Evolutionary conservation across 1,284 basidiomycete species (phyloP), one percentile per base, ranked within the genome.

Genomic region (Ganoderma multipileum): DNA sequence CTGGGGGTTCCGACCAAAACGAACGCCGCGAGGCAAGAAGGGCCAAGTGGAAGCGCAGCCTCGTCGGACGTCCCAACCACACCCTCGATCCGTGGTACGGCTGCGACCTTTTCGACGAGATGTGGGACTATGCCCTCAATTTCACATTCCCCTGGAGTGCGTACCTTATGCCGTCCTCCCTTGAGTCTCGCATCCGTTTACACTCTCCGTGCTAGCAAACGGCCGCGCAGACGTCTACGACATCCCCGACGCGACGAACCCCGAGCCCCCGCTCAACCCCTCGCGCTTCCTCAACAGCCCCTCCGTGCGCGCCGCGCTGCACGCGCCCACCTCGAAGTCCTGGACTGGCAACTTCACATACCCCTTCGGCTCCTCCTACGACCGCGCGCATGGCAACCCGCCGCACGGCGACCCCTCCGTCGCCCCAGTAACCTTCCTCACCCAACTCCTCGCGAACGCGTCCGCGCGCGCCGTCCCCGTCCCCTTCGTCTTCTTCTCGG

Each of bases 61-160:
- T 78, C 59, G 67, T 67, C 23, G 71, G 73, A 42, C 69, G 74
- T 59, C 69, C 78, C 18, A 75, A 76, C 44, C 75, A 77, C 47
- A 77, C 75, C 41, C 75, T 80, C 60, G 79, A 81, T 66, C 74
- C 79, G n/a, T 80, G 69, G 64, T 81, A 81, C 66, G 77, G 76
- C 8, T 81, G 80, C 59, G 71, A 75, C 64, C 63, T 80, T 36
- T 76, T 76, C 39, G 75, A 78, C 63, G 78, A 80, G 71, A 65
- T 79, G 54, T 70, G 75, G 9, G 80, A 81, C 65, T 81, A 80
- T 72, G 80, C 79, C 0, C 70, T 78, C 33, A 81, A 81, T 66
- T 80, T 76, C 64, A 72, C 71, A 3, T 89, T 84, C 75, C 91
- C 90, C 8, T 92, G 89, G 90, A 87, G 89, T 90, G 78, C 70